Evolutionary conservation across 2,329 filamentous ascomycete species (phyloP).

Genomic region (Elsinoe fawcettii): DNA sequence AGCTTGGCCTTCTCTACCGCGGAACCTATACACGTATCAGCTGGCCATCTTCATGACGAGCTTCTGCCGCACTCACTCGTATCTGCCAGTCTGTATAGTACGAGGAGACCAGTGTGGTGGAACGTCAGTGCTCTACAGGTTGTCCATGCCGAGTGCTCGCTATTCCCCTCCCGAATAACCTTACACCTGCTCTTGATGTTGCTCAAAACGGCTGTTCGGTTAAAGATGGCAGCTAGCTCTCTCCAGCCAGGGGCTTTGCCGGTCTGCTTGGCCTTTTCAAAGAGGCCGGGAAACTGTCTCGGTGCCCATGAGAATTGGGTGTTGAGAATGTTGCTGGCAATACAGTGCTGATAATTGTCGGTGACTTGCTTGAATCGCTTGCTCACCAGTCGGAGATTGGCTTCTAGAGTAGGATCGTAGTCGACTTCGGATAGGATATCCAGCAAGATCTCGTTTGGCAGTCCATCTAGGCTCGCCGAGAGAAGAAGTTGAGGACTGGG

Average conservation of each 20-base stretch:
- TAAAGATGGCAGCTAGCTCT: slow-evolving; percentile 18
- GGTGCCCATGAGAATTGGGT: slow-evolving; percentile 17
- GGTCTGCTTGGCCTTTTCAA: slow-evolving; percentile 11
- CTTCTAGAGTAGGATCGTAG: slow-evolving; percentile 21
- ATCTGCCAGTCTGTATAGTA: slow-evolving; percentile 29
- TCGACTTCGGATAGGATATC: slow-evolving; percentile 24
- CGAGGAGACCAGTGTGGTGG: slow-evolving; percentile 27
- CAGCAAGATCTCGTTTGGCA: slow-evolving; percentile 28
- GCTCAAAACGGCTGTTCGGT: slow-evolving; percentile 21
- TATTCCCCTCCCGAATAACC: slow-evolving; percentile 22
- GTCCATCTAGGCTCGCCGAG: slow-evolving; percentile 11
- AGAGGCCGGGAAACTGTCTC: slow-evolving; percentile 23
- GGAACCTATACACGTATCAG: slow-evolving; percentile 4
- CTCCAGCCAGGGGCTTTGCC: slow-evolving; percentile 12
- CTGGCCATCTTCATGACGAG: background rate
- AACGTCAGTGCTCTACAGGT: slow-evolving; percentile 26
- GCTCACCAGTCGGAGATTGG: slow-evolving; percentile 24
- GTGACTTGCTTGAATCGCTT: slow-evolving; percentile 24
- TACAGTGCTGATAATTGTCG: slow-evolving; percentile 24
- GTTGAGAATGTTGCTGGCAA: slow-evolving; percentile 23
- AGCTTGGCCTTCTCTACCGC: slow-evolving; percentile 20
- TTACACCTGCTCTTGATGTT: slow-evolving; percentile 25
- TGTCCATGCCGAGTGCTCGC: slow-evolving; percentile 27
- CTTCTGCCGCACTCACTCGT: slow-evolving; percentile 13
- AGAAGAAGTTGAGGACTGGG: slow-evolving; percentile 21